Percentiles rank a stretch among this genome's conserved stretches.
phyloP scores from a whole-genome alignment of 306 rosid genomes.

The Lathyrus oleraceus region DNA sequence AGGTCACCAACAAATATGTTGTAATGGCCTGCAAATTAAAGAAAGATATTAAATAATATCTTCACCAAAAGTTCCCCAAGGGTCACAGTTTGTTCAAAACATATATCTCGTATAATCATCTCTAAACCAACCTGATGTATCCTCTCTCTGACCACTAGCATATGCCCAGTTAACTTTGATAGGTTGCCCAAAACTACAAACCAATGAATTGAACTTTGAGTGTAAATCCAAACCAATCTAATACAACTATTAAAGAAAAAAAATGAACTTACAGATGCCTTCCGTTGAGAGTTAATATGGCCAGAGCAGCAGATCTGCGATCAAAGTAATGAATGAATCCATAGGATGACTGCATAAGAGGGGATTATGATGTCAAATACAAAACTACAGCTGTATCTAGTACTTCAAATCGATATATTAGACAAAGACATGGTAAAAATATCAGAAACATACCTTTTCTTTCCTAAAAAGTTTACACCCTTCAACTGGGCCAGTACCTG shows the following conservation, averaged over 20 bases:
- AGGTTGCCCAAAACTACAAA: constrained; percentile 93
- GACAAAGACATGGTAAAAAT: constrained; percentile 15
- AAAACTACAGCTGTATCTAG: constrained; percentile 1
- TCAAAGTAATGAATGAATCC: constrained; percentile 95
- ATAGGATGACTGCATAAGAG: constrained; percentile 85
- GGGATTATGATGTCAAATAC: constrained; percentile 23
- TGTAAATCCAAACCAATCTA: constrained; percentile 25
- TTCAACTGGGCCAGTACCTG: constrained; percentile 89
- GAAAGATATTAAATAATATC: constrained; percentile 15
- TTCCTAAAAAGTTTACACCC: constrained; percentile 92
- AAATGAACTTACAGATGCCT: constrained; percentile 79
- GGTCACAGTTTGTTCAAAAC: neutral
- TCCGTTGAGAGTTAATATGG: constrained; percentile 91
- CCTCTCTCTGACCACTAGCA: constrained; percentile 98
- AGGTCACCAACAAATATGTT: constrained; percentile 98
- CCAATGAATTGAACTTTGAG: constrained; percentile 33
- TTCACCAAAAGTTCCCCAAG: constrained; percentile 14
- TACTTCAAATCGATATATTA: constrained; percentile 7
- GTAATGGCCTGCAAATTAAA: constrained; percentile 75
- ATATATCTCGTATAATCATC: neutral
- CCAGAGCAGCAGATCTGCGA: constrained; percentile 94
- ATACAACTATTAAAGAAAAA: neutral
- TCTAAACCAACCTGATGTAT: constrained; percentile 76
- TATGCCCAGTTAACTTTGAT: constrained; percentile 99
- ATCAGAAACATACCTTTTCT: constrained; percentile 66